These are phyloP conservation scores for Chaetomium sp. DNA, from an alignment of 2,329 filamentous ascomycete species.

Conservation along the genomic window DNA sequence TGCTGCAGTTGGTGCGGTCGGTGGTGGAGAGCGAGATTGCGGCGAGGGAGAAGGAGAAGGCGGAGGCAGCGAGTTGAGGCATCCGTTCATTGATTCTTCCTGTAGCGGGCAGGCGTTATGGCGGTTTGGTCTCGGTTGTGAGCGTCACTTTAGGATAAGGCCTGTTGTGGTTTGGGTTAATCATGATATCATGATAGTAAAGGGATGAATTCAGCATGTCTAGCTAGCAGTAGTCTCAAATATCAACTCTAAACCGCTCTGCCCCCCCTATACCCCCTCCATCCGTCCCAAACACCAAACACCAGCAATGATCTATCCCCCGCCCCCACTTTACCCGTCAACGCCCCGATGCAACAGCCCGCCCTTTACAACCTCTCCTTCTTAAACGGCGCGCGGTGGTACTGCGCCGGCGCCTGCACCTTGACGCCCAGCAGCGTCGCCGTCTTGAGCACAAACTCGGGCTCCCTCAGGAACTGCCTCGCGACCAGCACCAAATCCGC, in stretches of 20 bases:
- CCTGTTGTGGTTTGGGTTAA: neutral
- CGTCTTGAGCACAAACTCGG: conserved; percentile 72
- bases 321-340: neutral
- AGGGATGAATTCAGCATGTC: neutral
- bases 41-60: conserved; percentile 23
- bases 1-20: conserved; percentile 57
- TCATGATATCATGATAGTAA: neutral
- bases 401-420: conserved; percentile 73
- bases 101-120: neutral
- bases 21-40: conserved; percentile 55
- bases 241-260: neutral
- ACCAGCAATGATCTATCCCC: neutral
- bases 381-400: conserved; percentile 43
- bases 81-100: neutral
- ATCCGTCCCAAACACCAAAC: neutral
- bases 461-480: conserved; percentile 79
- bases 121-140: neutral
- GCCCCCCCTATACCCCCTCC: neutral
- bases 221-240: neutral
- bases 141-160: neutral
- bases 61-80: neutral
- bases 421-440: conserved; percentile 72
- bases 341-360: neutral
- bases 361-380: conserved; percentile 14
- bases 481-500: conserved; percentile 75